Conservation (phyloP, 78 protist species). For the Dictyostelium brefeldianum region DNA sequence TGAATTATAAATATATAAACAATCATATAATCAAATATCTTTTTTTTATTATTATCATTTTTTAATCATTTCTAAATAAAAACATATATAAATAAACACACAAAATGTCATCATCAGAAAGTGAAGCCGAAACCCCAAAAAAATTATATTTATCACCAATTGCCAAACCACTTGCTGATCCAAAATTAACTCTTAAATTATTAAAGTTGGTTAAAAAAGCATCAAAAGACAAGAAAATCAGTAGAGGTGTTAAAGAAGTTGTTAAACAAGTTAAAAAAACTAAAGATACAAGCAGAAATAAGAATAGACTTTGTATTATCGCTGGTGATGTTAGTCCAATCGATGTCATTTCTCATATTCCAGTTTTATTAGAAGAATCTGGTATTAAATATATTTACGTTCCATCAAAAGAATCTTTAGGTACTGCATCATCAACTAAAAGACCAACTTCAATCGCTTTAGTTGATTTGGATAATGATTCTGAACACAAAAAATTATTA, state of each 20-base stretch:
- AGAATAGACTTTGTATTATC: conserved; percentile 88
- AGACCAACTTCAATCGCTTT: conserved; percentile 94
- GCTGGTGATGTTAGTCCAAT: conserved; percentile 98
- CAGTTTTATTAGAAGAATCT: conserved; percentile 94
- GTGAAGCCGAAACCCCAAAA: conserved; percentile 37
- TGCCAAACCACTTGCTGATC: conserved; percentile 94
- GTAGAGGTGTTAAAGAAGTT: conserved; percentile 97
- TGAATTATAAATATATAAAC: background rate
- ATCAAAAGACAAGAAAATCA: conserved; percentile 82
- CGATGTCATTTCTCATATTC: conserved; percentile 98
- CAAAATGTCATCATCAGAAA: conserved; percentile 52
- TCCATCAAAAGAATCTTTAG: conserved; percentile 94
- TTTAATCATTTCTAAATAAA: background rate
- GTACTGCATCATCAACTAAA: conserved; percentile 95
- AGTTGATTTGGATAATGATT: conserved; percentile 58
- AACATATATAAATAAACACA: background rate
- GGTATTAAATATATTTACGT: conserved; percentile 93
- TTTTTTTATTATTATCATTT: background rate
- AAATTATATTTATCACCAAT: conserved; percentile 79
- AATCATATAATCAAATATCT: conserved; percentile 2
- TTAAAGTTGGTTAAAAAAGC: conserved; percentile 92
- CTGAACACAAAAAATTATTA: conserved; percentile 67
- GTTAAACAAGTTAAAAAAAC: conserved; percentile 91
- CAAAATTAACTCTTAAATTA: conserved; percentile 89
- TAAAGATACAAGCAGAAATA: conserved; percentile 38